Evolutionary conservation across 176 grass and related monocot species (phyloP).

Genomic region (Typha latifolia): DNA sequence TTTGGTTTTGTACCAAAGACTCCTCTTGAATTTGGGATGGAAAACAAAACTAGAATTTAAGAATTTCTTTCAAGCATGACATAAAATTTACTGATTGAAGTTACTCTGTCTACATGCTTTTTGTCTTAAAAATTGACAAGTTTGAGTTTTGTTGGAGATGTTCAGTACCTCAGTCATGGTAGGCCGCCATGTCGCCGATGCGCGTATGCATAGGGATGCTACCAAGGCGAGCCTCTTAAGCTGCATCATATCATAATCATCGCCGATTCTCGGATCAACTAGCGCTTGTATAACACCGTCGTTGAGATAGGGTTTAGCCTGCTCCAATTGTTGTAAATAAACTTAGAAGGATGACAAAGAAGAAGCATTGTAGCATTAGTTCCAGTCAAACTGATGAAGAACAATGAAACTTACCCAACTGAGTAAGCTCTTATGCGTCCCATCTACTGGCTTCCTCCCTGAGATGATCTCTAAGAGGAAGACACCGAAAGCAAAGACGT

Average conservation of each 20-base stretch:
- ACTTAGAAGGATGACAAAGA: not conserved
- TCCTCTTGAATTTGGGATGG: no score
- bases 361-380: not conserved
- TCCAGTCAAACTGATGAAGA: not conserved
- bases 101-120: not conserved
- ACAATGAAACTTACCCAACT: slow-evolving; percentile 43
- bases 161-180: slow-evolving; percentile 80
- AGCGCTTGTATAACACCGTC: slow-evolving; percentile 57
- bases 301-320: slow-evolving; percentile 81
- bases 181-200: slow-evolving; percentile 56
- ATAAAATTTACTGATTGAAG: no score
- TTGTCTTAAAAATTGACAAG: no score
- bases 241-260: slow-evolving; percentile 63
- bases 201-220: slow-evolving; percentile 68
- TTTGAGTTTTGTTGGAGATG: slow-evolving; percentile 5
- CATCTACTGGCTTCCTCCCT: slow-evolving; percentile 75
- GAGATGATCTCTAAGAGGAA: slow-evolving; percentile 95
- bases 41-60: no score
- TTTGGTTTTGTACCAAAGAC: no score
- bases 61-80: no score
- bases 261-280: slow-evolving; percentile 63
- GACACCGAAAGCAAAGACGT: slow-evolving; percentile 93
- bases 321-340: not conserved
- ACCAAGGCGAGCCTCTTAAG: slow-evolving; percentile 70
- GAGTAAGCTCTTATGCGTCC: slow-evolving; percentile 78